Evolutionary conservation across 2,329 filamentous ascomycete species (phyloP).

Genomic region (Pyricularia sp.): DNA sequence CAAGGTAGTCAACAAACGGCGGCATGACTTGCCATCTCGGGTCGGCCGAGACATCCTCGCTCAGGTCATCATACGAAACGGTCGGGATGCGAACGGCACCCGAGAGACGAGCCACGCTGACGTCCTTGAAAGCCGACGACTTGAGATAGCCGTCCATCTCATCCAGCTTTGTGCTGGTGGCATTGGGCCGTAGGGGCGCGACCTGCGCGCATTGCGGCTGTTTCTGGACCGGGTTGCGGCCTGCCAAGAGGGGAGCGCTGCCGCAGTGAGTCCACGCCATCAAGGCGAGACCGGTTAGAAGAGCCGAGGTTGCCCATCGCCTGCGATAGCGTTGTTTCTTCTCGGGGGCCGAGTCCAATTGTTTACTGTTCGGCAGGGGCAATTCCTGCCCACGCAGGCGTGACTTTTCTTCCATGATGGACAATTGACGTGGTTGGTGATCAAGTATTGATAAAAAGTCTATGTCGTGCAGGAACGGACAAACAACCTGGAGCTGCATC

Average conservation of each 20-base stretch:
- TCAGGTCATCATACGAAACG: constrained; percentile 31
- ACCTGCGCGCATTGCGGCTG: constrained; percentile 3
- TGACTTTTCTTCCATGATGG: neutral
- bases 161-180: constrained; percentile 8
- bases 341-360: neutral
- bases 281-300: neutral
- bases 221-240: neutral
- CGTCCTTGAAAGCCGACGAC: constrained; percentile 14
- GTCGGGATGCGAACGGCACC: constrained; percentile 22
- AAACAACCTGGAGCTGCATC: too few species aligned
- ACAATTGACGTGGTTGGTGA: neutral
- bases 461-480: too few species aligned
- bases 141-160: constrained; percentile 13
- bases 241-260: neutral
- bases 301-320: neutral
- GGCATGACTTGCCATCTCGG: constrained; percentile 49
- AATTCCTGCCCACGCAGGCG: neutral
- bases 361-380: neutral
- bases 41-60: constrained; percentile 39
- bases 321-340: neutral
- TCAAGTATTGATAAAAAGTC: neutral
- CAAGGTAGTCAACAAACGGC: constrained; percentile 39
- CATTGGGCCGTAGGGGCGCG: neutral
- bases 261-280: neutral
- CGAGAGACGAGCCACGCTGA: constrained; percentile 17